Base-by-base conservation (phyloP, 176 grass and related monocot species). In the Elymus sibiricus region DNA sequence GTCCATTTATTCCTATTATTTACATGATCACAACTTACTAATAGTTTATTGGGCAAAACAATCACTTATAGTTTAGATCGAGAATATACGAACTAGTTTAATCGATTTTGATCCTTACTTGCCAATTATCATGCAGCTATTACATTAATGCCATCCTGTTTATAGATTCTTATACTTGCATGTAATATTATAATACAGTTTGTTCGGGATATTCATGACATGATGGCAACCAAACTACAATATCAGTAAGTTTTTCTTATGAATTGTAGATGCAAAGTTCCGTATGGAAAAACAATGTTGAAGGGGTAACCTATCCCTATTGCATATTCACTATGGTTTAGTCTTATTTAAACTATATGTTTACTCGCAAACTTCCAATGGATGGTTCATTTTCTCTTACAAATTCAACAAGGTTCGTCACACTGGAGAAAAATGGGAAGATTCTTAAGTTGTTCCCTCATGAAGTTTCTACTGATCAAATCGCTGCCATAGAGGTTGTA, bases 361-460 rank as follows among this genome's bases (percentile, higher is more conserved):
- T 67, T 66, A 66, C 60, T 82, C 56, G 81, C 63, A 98, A 93
- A 78, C 82, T 94, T 77, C 75, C 88, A 26, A 88, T 67, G 27
- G 90, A 91, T 76, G 87, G 86, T 60, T 84, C 84, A 62, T 86
- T 91, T 79, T 82, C 70, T 12, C 25, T 55, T 65, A 70, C 75
- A 77, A 86, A 86, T 86, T 90, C 82, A 16, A 85, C 87, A 34
- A 89, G 93, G 15, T 94, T 95, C 64, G 91, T 98, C 63, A 94
- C 91, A 29, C 90, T 95, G 3, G 93, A 95, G 78, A 98, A 95
- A 84, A 98, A 98, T 80, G 96, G 96, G 35, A 92, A 89, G 60
- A 62, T 87, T 88, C 76, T 94, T 81, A 90, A 98, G 85, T 84
- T 98, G 31, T 93, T 98, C 83, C 71, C 86, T 76, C 81, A 35